Base-by-base conservation (phyloP, 805 yeast species). In the Naumovozyma baii region DNA sequence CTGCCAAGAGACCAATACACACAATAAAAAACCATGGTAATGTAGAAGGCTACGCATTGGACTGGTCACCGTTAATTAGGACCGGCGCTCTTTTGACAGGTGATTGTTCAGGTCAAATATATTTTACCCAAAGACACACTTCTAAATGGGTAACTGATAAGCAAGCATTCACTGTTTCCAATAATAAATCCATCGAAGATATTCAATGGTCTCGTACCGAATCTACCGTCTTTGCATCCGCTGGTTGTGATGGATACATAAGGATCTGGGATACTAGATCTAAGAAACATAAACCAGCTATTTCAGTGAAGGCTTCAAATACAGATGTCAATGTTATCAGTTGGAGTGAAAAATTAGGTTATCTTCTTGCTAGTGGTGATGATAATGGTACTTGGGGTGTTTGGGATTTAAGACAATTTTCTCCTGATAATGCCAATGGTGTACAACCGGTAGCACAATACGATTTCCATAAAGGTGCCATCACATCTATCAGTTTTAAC, bases 351-450 rank as follows among this genome's bases (percentile, higher is more conserved):
- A 83, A 83, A 58, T 81, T 88, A 48, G 80, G 81, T 54, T 87
- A 90, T 57, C 68, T 92, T 54, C 69, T 92, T 40, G 96, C 96
- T 0, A 79, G 92, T 36, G 98, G 98, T 51, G 96, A 92, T 58
- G 98, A 92, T 62, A 95, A 88, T 61, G 98, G 98, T 47, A 66
- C 78, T 22, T 92, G 97, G 96, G 87, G 94, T 33, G 92, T 92
- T 34, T 92, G 98, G 98, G 98, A 92, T 67, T 70, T 92, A 63
- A 80, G 98, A 57, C 76, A 80, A 51, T 77, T 92, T 72, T 72
- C 80, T 49, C 74, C 79, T 50, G 61, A 69, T 46, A 51, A 50
- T 18, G 54, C 63, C 13, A 55, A 55, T 15, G 57, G 53, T 33
- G 63, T 74, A 5, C 64, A 79, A 5, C 96, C 97, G 12, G 97